Base-by-base conservation (phyloP, 2,329 filamentous ascomycete species). In the Ophiostoma ips region DNA sequence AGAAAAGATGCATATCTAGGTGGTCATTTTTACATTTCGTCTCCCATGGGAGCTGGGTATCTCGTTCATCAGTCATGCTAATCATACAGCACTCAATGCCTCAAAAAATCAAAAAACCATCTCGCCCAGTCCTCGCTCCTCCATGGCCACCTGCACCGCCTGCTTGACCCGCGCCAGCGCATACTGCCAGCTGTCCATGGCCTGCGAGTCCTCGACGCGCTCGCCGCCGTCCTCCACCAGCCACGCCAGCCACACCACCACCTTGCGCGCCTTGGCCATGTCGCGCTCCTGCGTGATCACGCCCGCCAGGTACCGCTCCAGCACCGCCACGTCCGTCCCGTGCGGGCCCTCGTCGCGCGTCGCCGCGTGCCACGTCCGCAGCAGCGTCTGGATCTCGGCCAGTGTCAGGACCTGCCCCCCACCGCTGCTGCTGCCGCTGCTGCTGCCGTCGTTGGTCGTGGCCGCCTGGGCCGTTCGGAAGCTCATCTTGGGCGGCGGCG, bases 231-330 rank as follows among this genome's bases (percentile, higher is more conserved):
- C 71, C 43, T 75, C 72, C 7, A 81, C 69, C 18, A 81, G 55
- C 59, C 76, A 70, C 38, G 69, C 68, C 46, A 83, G 85, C 47
- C 76, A 95, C 6, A 78, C 86, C 0, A 94, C 84, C 0, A 90
- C 84, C 11, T 92, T 92, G 64, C 94, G 87, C 59, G 87, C 90
- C 54, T 89, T 84, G 56, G 86, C 92, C 60, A 95, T 72, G 61
- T 95, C 82, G 52, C 75, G 71, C 64, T 96, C 92, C 51, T 90
- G 81, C 1, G 67, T 53, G 0, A 95, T 73, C 0, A 96, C 86
- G 24, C 74, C 75, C 5, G 63, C 69, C 30, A 96, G 35, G 64
- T 94, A 96, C 58, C 71, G 75, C 49, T 74, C 77, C 53, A 96
- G 70, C 35, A 89, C 80, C 37, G 73, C 73, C 0, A 90, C 81